Evolutionary conservation across 2,329 filamentous ascomycete genomes (phyloP).

Genomic region (Grosmannia serpens): DNA sequence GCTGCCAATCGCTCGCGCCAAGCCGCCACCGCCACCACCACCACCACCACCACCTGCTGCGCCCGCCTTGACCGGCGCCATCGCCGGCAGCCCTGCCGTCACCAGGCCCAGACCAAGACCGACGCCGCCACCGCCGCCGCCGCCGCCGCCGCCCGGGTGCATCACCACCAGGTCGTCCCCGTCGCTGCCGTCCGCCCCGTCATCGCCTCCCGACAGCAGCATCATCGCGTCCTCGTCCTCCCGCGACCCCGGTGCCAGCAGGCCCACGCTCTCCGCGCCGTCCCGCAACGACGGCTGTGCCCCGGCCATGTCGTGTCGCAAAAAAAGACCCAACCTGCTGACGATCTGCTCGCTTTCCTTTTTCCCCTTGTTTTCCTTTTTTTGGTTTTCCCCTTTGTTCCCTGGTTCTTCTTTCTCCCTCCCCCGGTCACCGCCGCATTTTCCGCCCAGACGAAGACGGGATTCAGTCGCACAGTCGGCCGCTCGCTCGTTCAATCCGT

Average conservation of each 20-base stretch:
- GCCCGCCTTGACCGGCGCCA: neutral
- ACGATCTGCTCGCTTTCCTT: neutral
- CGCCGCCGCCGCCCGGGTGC: conserved; percentile 4
- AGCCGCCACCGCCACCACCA: neutral
- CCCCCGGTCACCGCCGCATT: neutral
- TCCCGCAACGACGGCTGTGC: neutral
- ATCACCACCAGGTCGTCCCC: conserved; percentile 7
- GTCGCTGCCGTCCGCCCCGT: conserved; percentile 4
- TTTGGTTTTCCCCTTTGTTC: neutral
- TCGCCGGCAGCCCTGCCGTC: neutral
- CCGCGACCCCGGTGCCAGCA: conserved; percentile 12
- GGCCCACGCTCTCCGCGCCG: conserved; percentile 15
- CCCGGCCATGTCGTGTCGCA: neutral
- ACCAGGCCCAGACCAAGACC: neutral
- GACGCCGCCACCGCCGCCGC: conserved; percentile 2
- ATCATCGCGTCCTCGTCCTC: neutral
- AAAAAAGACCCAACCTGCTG: neutral
- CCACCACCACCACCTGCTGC: neutral
- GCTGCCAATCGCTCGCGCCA: neutral
- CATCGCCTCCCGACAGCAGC: conserved; percentile 2
- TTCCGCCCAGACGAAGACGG: neutral
- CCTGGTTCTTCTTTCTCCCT: neutral
- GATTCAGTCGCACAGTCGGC: neutral
- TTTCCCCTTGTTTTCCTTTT: neutral
- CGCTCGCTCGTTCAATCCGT: neutral